Base-by-base conservation (phyloP, 441 rosid species). In the Capsella rubella region DNA sequence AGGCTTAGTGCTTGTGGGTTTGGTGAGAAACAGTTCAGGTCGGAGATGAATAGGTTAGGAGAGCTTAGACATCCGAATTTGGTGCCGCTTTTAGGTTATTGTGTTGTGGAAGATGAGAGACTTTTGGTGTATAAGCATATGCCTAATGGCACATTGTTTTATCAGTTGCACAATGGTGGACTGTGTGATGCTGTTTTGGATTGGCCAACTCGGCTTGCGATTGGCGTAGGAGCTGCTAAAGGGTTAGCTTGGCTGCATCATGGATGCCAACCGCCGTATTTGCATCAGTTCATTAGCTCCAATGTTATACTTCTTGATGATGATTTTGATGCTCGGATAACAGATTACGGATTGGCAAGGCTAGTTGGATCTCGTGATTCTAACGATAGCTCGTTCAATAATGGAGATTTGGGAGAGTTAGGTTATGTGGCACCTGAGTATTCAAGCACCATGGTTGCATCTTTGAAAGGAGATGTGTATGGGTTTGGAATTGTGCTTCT, bases 221-320 rank as follows among this genome's bases (percentile, higher is more conserved):
- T 87, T 5, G 89, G 94, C 3, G 71, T 87, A 3, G 90, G 94
- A 27, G 89, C 88, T 0, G 87, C 91, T 4, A 81, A 83, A 79
- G 94, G 94, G 6, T 71, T 87, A 42, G 94, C 91, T 69, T 89
- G 94, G 94, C 81, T 87, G 59, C 94, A 89, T 65, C 94, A 87
- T 40, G 91, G 90, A 25, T 86, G 91, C 54, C 84, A 87, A 49
- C 94, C 91, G 0, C 90, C 91, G 0, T 81, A 84, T 55, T 47
- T 84, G 66, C 91, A 86, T 63, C 90, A 83, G 69, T 81, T 82
- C 58, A 76, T 89, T 42, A 86, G 89, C 57, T 89, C 94, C 15
- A 85, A 82, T 67, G 86, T 81, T 62, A 85, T 87, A 34, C 87
- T 88, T 55, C 84, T 89, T 27, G 92, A 89, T 59, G 95, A 87